Base-by-base conservation (phyloP, 2,329 filamentous ascomycete genomes). In the Claviceps sp. region DNA sequence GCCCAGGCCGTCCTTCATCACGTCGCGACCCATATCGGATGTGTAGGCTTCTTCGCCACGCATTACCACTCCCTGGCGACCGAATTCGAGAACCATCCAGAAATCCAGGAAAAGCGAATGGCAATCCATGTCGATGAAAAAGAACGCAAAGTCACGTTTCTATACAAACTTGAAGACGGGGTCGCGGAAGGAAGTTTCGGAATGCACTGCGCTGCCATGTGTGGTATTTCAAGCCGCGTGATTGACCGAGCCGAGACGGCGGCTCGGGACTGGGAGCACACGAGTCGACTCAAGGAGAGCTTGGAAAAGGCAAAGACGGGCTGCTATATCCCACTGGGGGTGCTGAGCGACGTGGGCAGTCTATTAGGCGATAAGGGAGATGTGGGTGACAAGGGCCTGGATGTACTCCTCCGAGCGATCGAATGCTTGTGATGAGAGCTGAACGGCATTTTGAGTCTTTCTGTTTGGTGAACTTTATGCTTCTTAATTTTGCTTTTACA, bases 171-270 rank as follows among this genome's bases (percentile, higher is more conserved):
- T 0, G 93, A 97, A 67, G 80, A 88, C 14, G 93, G 93, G 1
- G 88, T 97, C 9, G 93, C 93, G 0, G 90, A 97, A 67, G 93
- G 93, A 16, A 95, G 88, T 62, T 98, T 97, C 63, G 93, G 93
- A 61, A 98, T 98, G 93, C 93, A 98, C 67, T 98, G 93, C 64
- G 93, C 93, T 1, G 85, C 88, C 55, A 98, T 98, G 93, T 98
- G 93, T 61, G 93, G 93, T 1, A 97, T 98, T 57, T 81, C 88
- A 0, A 73, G 74, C 45, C 83, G 83, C 52, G 82, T 98, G 16
- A 88, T 98, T 55, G 83, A 90, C 63, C 74, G 85, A 22, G 93
- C 93, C 0, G 93, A 98, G 67, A 79, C 84, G 22, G 93, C 93
- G 5, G 93, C 93, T 1, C 82, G 77, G 59, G 87, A 89, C 61